Percentiles rank a stretch among this genome's conserved stretches.
These are phyloP conservation scores for Citrus reticulata DNA, from an alignment of 345 rosid species.

Conservation along the genomic window DNA sequence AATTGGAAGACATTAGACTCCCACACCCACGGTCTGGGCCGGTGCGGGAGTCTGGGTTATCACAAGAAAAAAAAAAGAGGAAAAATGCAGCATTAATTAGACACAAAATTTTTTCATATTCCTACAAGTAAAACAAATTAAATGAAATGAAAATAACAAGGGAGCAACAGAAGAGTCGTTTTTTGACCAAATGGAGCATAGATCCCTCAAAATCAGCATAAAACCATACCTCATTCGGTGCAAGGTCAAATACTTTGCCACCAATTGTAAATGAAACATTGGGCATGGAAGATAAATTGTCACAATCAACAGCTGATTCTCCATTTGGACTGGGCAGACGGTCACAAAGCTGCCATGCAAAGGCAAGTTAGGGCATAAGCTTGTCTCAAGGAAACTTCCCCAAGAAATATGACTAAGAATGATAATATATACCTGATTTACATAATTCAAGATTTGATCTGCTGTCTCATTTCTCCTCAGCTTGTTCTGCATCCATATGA, in stretches of 20 bases:
- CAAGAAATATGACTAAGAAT: neutral
- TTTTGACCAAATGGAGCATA: neutral
- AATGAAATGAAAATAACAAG: neutral
- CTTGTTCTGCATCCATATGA: slow-evolving; percentile 85
- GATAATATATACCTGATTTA: slow-evolving; percentile 45
- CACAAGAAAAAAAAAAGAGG: no score
- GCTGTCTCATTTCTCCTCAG: slow-evolving; percentile 59
- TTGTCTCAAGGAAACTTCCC: neutral
- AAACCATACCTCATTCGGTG: slow-evolving; percentile 67
- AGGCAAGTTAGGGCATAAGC: slow-evolving; percentile 16
- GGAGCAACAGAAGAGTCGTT: neutral
- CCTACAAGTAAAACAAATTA: neutral
- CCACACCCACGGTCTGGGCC: no score
- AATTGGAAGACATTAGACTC: neutral
- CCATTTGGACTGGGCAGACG: slow-evolving; percentile 82
- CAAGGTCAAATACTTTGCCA: slow-evolving; percentile 66
- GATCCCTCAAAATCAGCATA: neutral
- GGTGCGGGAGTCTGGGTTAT: no score
- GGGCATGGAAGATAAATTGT: slow-evolving; percentile 61
- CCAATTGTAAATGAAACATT: slow-evolving; percentile 72
- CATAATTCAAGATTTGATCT: slow-evolving; percentile 70
- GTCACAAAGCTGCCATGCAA: slow-evolving; percentile 64
- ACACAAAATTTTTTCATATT: neutral
- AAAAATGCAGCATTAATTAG: neutral
- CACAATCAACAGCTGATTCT: slow-evolving; percentile 76